These are phyloP conservation scores for Marsdenia floribunda DNA, from an alignment of 257 asterid species.

Conservation along the genomic window DNA sequence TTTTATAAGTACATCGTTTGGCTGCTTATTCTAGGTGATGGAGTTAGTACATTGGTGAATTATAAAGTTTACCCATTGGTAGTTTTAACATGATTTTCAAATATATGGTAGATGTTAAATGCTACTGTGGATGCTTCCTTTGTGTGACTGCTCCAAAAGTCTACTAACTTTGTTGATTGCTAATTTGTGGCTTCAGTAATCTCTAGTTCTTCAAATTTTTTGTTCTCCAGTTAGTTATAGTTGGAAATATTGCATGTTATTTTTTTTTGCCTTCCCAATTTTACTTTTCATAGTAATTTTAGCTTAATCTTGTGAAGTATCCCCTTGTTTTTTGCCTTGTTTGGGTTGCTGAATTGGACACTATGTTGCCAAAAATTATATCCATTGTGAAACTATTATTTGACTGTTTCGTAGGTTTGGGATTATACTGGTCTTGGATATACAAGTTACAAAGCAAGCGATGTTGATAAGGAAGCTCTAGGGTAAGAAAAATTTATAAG, in stretches of 20 bases:
- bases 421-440: slow-evolving; percentile 94
- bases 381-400: neutral
- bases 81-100: neutral
- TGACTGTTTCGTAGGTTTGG: slow-evolving; percentile 65
- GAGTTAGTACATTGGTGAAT: neutral
- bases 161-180: neutral
- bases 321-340: neutral
- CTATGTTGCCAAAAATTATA: neutral
- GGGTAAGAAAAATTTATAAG: slow-evolving; percentile 52
- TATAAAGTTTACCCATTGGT: neutral
- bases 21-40: neutral
- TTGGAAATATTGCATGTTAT: neutral
- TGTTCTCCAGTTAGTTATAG: neutral
- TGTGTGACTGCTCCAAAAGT: neutral
- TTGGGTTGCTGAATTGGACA: neutral
- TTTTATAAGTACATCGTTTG: neutral
- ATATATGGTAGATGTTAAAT: neutral
- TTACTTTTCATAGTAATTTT: neutral
- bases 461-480: slow-evolving; percentile 60
- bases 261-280: too few species aligned
- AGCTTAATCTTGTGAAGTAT: neutral
- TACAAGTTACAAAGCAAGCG: slow-evolving; percentile 83
- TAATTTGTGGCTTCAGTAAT: neutral
- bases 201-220: neutral
- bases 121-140: neutral